Conservation (phyloP, 228 moss, liverwort and hornwort genomes). For the Sphagnum magellanicum region DNA sequence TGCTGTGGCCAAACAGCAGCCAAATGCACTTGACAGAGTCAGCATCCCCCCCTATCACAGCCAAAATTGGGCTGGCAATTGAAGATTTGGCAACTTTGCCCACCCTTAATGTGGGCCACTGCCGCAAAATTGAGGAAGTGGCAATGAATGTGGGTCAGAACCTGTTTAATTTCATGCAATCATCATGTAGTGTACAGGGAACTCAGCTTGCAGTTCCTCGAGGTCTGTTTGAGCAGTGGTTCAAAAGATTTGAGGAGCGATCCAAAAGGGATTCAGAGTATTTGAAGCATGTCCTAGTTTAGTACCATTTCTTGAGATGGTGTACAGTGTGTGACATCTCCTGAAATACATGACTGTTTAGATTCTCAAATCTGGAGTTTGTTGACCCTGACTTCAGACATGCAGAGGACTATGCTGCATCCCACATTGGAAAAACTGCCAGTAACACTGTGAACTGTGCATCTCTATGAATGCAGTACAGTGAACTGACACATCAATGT, state of each 20-base stretch:
- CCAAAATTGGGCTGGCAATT: constrained; percentile 67
- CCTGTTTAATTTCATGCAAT: constrained; percentile 64
- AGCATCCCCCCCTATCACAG: constrained; percentile 31
- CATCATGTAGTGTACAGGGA: constrained; percentile 47
- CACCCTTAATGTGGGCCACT: constrained; percentile 59
- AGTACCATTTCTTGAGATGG: neutral
- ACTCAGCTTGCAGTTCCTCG: constrained; percentile 49
- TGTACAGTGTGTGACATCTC: too few species aligned
- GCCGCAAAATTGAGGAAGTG: constrained; percentile 50
- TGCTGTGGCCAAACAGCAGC: constrained; percentile 49
- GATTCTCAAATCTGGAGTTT: too few species aligned
- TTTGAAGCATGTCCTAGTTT: constrained; percentile 14
- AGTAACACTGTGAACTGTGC: too few species aligned
- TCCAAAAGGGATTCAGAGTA: constrained; percentile 60
- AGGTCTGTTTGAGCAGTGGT: constrained; percentile 51
- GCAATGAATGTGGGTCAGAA: constrained; percentile 57
- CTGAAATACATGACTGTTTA: too few species aligned
- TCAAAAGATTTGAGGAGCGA: constrained; percentile 58
- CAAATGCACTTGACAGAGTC: constrained; percentile 46
- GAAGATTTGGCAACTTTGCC: constrained; percentile 59
- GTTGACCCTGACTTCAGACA: too few species aligned
- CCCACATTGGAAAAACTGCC: too few species aligned
- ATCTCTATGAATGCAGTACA: too few species aligned
- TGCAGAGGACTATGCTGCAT: too few species aligned
- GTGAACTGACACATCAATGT: too few species aligned